These are phyloP conservation scores for Sporobolomyces phaffii DNA, from an alignment of 768 basidiomycete species.

Conservation along the genomic window DNA sequence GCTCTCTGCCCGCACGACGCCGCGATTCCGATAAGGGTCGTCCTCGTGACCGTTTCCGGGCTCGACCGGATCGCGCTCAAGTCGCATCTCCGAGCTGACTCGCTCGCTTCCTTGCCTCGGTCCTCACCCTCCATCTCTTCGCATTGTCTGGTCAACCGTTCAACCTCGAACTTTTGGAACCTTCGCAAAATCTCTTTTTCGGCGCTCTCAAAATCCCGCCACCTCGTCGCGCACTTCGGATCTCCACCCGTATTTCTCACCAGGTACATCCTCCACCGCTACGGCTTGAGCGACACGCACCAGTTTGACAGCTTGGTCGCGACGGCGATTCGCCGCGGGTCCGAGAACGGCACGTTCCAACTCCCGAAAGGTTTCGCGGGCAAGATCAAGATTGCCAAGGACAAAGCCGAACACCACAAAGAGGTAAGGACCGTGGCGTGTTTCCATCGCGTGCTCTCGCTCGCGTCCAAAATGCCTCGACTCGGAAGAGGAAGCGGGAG, in stretches of 20 bases:
- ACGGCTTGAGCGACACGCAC: slow-evolving; percentile 69
- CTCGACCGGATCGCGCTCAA: background rate
- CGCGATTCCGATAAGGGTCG: background rate
- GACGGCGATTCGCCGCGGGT: slow-evolving; percentile 72
- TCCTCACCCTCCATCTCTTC: background rate
- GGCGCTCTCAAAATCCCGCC: background rate
- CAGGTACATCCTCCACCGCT: slow-evolving; percentile 77
- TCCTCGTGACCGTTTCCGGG: background rate
- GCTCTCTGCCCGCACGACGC: no score
- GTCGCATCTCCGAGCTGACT: background rate
- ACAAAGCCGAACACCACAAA: background rate
- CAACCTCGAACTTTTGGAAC: background rate
- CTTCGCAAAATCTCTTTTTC: background rate
- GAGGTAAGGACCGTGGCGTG: background rate
- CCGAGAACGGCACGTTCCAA: slow-evolving; percentile 72
- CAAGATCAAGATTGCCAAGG: slow-evolving; percentile 51
- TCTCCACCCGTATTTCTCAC: no score
- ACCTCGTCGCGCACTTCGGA: background rate
- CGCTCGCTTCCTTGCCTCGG: background rate
- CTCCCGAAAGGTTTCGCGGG: slow-evolving; percentile 81
- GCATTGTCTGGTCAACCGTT: background rate
- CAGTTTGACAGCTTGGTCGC: slow-evolving; percentile 73
- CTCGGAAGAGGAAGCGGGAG: background rate
- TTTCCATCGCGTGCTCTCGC: background rate
- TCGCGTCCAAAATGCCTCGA: background rate